Evolutionary conservation across 441 rosid genomes (phyloP), one percentile per base, ranked within the genome.

Genomic region (Adansonia grandidieri): DNA sequence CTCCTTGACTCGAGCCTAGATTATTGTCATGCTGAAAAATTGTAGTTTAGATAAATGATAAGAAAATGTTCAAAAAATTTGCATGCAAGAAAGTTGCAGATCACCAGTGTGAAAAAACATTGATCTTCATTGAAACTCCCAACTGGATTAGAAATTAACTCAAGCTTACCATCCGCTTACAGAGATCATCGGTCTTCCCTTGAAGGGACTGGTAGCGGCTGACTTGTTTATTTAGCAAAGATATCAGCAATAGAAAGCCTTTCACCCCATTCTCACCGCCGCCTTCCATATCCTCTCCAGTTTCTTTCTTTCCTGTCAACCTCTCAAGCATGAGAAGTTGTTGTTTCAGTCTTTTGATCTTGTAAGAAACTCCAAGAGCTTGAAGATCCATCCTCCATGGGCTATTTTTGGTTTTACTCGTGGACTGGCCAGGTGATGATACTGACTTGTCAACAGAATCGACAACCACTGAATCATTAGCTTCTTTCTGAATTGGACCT

Each of bases 271-370:
- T 79, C 15, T 83, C 88, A 37, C 73, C 79, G 77, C 66, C 66
- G 5, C 58, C 83, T 80, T 84, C 85, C 14, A 37, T 67, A 28
- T 58, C 82, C 79, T 89, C 91, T n/a, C 80, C 83, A 75, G 76
- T 83, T 81, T 89, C 91, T 78, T 85, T 87, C 65, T 88, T 92
- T 74, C 91, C 95, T 9, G 84, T 84, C 76, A 92, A 78, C 84
- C 94, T 92, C 79, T 95, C 97, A 48, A 95, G 89, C 92, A 93
- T 84, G 75, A 93, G 84, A 40, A 95, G 86, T 82, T 92, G 98
- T 83, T 95, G 99, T 85, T 88, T 92, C 69, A 95, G 84, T 88
- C 99, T 92, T 84, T 90, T 95, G 83, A 92, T 86, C 89, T 95
- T 95, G 89, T 85, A 92, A 76, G 96, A 92, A 80, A 91, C 90